A percentile compares a stretch with the other conserved stretches of the same genome.
phyloP scores from a whole-genome alignment of 2,329 filamentous ascomycete genomes.

The Aspergillus jensenii region DNA sequence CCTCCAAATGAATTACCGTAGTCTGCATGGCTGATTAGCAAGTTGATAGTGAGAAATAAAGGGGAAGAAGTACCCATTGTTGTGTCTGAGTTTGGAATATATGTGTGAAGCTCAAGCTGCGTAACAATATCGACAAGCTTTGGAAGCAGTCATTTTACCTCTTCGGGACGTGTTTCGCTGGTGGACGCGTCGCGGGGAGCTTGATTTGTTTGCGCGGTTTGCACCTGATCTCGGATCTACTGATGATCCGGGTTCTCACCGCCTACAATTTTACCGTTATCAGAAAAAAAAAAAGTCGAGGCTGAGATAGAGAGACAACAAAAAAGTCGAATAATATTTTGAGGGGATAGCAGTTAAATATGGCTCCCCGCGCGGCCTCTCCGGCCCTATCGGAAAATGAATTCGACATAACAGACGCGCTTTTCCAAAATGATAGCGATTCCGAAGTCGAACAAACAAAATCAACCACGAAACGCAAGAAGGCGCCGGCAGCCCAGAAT shows the following conservation, averaged over 20 bases:
- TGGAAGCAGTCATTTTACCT: conserved; percentile 28
- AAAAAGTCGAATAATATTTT: not conserved
- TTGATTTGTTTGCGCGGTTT: conserved; percentile 23
- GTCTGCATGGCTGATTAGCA: conserved; percentile 24
- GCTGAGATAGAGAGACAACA: conserved; percentile 4
- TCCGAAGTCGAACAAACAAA: conserved; percentile 43
- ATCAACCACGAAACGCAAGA: conserved; percentile 54
- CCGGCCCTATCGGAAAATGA: conserved; percentile 86
- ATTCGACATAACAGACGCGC: conserved; percentile 79
- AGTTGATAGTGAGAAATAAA: not conserved
- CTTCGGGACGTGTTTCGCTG: conserved; percentile 38
- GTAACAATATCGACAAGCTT: not conserved
- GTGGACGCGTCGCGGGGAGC: conserved; percentile 34
- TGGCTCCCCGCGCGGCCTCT: conserved; percentile 73
- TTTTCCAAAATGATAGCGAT: conserved; percentile 63
- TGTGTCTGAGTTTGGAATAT: not conserved
- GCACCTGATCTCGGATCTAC: conserved; percentile 10
- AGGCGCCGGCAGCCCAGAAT: conserved; percentile 26
- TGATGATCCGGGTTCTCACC: conserved; percentile 25
- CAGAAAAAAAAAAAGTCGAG: conserved; percentile 18
- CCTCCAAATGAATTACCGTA: conserved; percentile 52
- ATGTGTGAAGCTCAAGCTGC: not conserved
- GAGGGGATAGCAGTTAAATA: conserved; percentile 38
- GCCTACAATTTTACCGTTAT: conserved; percentile 26
- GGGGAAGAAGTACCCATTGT: not conserved